Evolutionary conservation across 1,284 basidiomycete species (phyloP), one percentile per base, ranked within the genome.

Genomic region (Ustilago xerochloae): DNA sequence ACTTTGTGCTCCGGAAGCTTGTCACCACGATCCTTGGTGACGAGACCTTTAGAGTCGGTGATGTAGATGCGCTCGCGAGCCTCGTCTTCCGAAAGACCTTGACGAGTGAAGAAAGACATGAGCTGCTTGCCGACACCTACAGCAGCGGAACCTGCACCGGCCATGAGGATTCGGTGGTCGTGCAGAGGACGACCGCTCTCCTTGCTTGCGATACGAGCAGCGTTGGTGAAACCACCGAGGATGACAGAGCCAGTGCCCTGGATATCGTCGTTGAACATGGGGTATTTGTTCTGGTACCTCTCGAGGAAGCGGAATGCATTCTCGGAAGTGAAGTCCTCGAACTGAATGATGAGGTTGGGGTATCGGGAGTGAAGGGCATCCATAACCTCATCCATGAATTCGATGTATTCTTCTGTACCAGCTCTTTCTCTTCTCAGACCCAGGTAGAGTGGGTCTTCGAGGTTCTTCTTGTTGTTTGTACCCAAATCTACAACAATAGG

Each of bases 351-450:
- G 54, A 77, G 72, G 75, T 92, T 91, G 1, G 94, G 94, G 93
- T 48, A 88, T 86, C 38, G 84, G 47, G 41, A 52, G 66, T 79
- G 51, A 8, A 79, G 73, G 81, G 92, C 93, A 29, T 87, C 84
- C 93, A 97, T 94, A 85, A 97, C 94, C 83, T 93, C 92, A 81
- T 96, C 93, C 90, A 97, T 92, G 85, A 97, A 94, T 64, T 88
- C 90, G 35, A 74, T 61, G 58, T 80, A 75, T 59, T 83, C 81
- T 18, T 81, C 79, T 5, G 69, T 68, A n/a, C 47, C 88, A 71
- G 45, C 86, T n/a, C 79, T 76, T 65, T 74, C 66, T 56, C 71
- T 76, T 10, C 74, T 75, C 47, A 93, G 88, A 52, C 94, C 95
- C 75, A 97, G 89, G 86, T 97, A 97, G 18, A 97, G 87, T 3